phyloP scores from a whole-genome alignment of 176 grass and related monocot genomes.

The Miscanthus lutarioriparius region DNA sequence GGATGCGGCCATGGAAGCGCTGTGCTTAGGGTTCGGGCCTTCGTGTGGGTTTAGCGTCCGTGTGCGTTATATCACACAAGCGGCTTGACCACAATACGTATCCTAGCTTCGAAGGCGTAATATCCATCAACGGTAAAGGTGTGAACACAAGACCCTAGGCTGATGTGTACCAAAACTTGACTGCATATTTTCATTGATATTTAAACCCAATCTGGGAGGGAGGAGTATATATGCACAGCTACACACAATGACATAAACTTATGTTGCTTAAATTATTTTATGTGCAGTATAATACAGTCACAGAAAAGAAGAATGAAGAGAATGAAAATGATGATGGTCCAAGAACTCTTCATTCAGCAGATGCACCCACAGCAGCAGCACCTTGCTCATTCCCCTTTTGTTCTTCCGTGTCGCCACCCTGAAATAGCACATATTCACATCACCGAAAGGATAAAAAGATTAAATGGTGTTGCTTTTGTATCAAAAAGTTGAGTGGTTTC shows the following conservation, averaged over 20 bases:
- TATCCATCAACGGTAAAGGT: background rate
- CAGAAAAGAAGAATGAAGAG: background rate
- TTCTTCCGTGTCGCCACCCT: background rate
- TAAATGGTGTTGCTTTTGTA: background rate
- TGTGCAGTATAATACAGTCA: background rate
- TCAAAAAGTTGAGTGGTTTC: background rate
- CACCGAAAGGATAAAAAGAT: background rate
- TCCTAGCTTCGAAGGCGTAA: background rate
- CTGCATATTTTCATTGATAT: background rate
- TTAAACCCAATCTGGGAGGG: background rate
- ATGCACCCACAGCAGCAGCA: background rate
- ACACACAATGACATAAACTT: background rate
- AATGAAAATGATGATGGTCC: background rate
- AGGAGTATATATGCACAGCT: background rate
- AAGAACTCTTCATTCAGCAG: background rate
- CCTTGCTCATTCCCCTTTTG: background rate
- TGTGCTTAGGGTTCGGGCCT: slow-evolving; percentile 9
- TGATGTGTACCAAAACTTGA: background rate
- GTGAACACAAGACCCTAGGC: background rate
- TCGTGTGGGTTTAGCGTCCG: background rate
- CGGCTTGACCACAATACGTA: rapidly evolving
- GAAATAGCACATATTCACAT: background rate
- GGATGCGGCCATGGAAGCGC: slow-evolving; percentile 35
- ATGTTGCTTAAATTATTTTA: background rate
- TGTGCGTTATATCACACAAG: too few species aligned